Evolutionary conservation across 1,139 yeast genomes (phyloP).

Genomic region (Nadsonia commutata): DNA sequence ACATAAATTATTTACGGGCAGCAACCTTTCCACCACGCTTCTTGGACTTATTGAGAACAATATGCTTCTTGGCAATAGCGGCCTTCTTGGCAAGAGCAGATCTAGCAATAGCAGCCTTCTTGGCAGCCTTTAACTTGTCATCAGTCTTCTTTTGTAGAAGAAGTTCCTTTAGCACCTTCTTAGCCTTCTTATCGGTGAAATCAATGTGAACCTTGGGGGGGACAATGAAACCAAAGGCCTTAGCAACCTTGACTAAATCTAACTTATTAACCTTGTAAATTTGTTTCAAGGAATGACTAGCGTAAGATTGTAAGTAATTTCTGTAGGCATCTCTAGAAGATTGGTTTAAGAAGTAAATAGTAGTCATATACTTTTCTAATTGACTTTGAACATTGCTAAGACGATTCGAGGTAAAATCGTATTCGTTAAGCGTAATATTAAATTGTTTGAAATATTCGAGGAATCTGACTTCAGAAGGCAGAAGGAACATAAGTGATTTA

Average conservation of each 20-base stretch:
- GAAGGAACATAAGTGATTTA: constrained; percentile 82
- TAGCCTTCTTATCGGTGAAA: constrained; percentile 79
- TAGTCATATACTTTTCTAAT: constrained; percentile 74
- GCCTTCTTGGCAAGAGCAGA: neutral
- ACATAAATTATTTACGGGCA: neutral
- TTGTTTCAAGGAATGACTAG: constrained; percentile 88
- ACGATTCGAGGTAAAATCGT: constrained; percentile 84
- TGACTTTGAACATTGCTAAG: constrained; percentile 93
- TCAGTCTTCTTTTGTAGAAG: constrained; percentile 2
- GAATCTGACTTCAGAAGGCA: constrained; percentile 88
- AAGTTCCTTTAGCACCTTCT: constrained; percentile 17
- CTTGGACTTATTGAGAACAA: neutral
- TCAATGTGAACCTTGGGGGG: constrained; percentile 96
- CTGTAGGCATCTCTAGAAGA: constrained; percentile 95
- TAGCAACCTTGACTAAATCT: constrained; percentile 88
- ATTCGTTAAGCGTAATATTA: constrained; percentile 90
- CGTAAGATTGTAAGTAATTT: constrained; percentile 90
- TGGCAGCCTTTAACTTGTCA: neutral
- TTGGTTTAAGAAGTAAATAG: constrained; percentile 87
- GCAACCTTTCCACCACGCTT: neutral
- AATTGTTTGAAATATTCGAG: constrained; percentile 89
- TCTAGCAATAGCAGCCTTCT: neutral
- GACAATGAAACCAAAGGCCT: constrained; percentile 81
- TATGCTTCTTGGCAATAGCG: neutral
- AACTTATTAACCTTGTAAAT: constrained; percentile 91